A percentile compares a stretch with the other conserved stretches of the same genome.
Evolutionary conservation across 2,329 filamentous ascomycete genomes (phyloP).

Genomic region (Sporothrix curviconia): DNA sequence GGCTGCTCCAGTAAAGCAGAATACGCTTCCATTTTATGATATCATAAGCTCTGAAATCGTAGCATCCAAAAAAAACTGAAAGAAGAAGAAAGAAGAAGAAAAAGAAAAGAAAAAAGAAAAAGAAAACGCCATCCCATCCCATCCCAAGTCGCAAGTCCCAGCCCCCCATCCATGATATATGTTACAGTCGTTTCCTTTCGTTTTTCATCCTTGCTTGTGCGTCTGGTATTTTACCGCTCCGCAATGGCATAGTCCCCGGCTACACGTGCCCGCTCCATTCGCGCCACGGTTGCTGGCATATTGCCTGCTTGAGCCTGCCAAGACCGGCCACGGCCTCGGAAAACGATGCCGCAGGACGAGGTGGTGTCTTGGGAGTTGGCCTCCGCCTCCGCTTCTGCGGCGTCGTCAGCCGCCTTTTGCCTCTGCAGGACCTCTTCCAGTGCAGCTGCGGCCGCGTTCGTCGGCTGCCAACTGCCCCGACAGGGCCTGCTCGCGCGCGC

Average conservation of each 20-base stretch:
- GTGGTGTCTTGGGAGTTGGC: neutral
- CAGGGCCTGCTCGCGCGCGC: constrained; percentile 35
- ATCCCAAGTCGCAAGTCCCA: no score
- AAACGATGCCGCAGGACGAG: constrained; percentile 27
- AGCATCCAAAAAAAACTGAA: neutral
- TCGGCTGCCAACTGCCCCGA: constrained; percentile 38
- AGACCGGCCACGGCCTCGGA: constrained; percentile 43
- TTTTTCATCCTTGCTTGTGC: neutral
- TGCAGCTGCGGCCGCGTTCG: constrained; percentile 33
- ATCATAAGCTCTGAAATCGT: neutral
- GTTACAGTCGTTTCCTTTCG: neutral
- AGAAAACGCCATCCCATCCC: neutral
- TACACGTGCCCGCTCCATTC: constrained; percentile 57
- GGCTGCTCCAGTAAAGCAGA: no score
- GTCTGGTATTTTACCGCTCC: constrained; percentile 22
- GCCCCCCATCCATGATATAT: neutral
- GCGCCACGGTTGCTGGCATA: constrained; percentile 56
- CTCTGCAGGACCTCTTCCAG: constrained; percentile 25
- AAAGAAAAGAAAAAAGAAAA: neutral
- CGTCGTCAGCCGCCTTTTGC: constrained; percentile 38
- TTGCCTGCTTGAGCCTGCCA: constrained; percentile 46
- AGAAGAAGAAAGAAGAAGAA: no score
- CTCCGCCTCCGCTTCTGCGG: neutral
- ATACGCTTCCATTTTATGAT: neutral
- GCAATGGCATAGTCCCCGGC: constrained; percentile 52